phyloP scores from a whole-genome alignment of 2,329 filamentous ascomycete species.

The Colletotrichum somersetense region DNA sequence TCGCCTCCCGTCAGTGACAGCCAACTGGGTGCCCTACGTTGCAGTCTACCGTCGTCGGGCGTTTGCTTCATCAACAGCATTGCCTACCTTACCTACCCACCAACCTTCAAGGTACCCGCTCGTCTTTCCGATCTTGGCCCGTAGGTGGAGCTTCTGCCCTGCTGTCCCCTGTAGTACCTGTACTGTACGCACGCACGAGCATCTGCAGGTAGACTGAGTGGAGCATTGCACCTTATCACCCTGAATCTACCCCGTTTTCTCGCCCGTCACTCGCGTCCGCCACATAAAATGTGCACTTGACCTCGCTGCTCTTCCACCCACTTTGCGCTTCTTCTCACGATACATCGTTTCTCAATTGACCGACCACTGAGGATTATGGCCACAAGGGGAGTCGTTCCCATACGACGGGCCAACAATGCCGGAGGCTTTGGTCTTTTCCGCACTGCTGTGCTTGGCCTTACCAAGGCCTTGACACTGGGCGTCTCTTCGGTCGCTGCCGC shows the following conservation, averaged over 20 bases:
- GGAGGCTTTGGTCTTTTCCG: slow-evolving; percentile 57
- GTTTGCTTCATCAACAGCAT: background rate
- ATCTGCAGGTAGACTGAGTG: slow-evolving; percentile 41
- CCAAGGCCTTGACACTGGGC: slow-evolving; percentile 63
- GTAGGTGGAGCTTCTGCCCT: slow-evolving; percentile 35
- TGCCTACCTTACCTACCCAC: background rate
- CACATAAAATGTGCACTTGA: slow-evolving; percentile 42
- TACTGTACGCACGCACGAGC: slow-evolving; percentile 25
- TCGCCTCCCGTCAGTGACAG: background rate
- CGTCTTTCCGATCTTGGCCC: slow-evolving; percentile 36
- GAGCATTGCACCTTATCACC: slow-evolving; percentile 27
- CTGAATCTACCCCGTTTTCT: slow-evolving; percentile 35
- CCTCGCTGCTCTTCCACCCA: slow-evolving; percentile 17
- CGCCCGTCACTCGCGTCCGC: slow-evolving; percentile 34
- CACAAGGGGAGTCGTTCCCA: slow-evolving; percentile 37
- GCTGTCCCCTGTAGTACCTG: slow-evolving; percentile 23
- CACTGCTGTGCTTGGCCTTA: slow-evolving; percentile 64
- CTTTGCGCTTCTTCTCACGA: slow-evolving; percentile 29
- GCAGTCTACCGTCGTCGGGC: too few species aligned
- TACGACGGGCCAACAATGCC: slow-evolving; percentile 39
- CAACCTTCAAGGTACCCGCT: slow-evolving; percentile 5
- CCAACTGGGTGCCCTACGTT: background rate
- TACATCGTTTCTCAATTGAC: slow-evolving; percentile 22
- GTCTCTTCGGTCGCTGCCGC: slow-evolving; percentile 63
- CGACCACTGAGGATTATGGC: slow-evolving; percentile 38